Base-by-base conservation (phyloP, 31 red algal genomes). In the Asparagopsis taxiformis region DNA sequence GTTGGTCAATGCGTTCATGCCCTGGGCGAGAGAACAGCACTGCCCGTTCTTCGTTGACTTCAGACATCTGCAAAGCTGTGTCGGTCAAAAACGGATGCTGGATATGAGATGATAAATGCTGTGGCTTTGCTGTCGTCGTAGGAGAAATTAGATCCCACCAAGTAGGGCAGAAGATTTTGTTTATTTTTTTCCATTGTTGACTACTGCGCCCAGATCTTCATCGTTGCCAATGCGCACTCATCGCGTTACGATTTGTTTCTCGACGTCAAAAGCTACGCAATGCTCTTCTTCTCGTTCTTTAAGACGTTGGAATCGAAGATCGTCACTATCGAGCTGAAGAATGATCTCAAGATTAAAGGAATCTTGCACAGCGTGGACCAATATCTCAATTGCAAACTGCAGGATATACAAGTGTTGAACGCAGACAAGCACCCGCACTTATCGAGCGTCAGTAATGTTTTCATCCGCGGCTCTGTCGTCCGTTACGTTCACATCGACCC, bases 231-330 rank as follows among this genome's bases (percentile, higher is more conserved):
- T n/a, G n/a, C n/a, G n/a, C n/a, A n/a, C n/a, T n/a, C n/a, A n/a
- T n/a, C n/a, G n/a, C n/a, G n/a, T n/a, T n/a, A n/a, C n/a, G n/a
- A n/a, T n/a, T n/a, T n/a, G n/a, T n/a, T n/a, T n/a, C n/a, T n/a
- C n/a, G n/a, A n/a, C n/a, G n/a, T n/a, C n/a, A n/a, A n/a, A n/a
- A n/a, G n/a, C n/a, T n/a, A n/a, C n/a, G n/a, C 65, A 10, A 94
- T 94, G 95, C 69, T 98, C 33, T 93, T 93, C 60, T 90, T 92
- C 59, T 93, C 90, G 31, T 89, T 98, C 51, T 93, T 98, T 62
- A 93, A 89, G 73, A 93, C 90, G 4, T 71, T 93, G 21, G 79
- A 91, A 20, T 77, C 80, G 10, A 93, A 94, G 69, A 59, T 56
- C 31, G 81, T 98, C 1, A 81, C 85, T 17, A 79, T 98, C 41